A percentile compares a stretch with the other conserved stretches of the same genome.
Conservation (phyloP, 495 filamentous ascomycete species). For the Pseudomonodictys pantanalensis region DNA sequence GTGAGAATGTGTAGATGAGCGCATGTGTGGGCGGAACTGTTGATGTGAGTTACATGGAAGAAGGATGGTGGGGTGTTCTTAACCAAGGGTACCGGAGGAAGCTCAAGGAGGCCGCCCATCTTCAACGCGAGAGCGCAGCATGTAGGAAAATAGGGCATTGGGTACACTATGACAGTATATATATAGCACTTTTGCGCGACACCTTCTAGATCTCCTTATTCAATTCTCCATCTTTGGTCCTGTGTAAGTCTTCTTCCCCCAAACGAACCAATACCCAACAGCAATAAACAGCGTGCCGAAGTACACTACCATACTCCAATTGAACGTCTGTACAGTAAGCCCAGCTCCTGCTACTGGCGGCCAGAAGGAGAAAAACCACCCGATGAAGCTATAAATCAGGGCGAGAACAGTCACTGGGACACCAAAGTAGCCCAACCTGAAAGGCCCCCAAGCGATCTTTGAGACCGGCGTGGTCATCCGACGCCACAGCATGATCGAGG, state of each 20-base stretch:
- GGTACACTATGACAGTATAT: too few species aligned
- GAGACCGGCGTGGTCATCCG: not conserved
- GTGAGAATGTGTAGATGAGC: too few species aligned
- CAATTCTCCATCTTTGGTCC: constrained; percentile 21
- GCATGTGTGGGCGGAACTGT: too few species aligned
- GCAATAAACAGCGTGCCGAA: constrained; percentile 2
- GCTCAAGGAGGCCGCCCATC: too few species aligned
- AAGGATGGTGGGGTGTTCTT: too few species aligned
- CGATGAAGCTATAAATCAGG: constrained; percentile 17
- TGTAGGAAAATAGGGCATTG: too few species aligned
- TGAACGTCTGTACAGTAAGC: constrained; percentile 10
- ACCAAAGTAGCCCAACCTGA: constrained; percentile 15
- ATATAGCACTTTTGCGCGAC: too few species aligned
- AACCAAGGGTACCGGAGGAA: too few species aligned
- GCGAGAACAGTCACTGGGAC: constrained; percentile 17
- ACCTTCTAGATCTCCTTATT: too few species aligned
- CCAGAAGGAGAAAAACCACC: constrained; percentile 26
- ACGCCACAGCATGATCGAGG: constrained; percentile 11
- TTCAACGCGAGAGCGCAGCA: too few species aligned
- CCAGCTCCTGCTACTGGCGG: constrained; percentile 6
- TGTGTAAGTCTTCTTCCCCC: constrained; percentile 13
- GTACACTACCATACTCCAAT: constrained; percentile 24
- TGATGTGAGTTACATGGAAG: too few species aligned
- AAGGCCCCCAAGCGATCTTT: constrained; percentile 25
- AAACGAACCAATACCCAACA: constrained; percentile 1